Evolutionary conservation across 805 yeast genomes (phyloP), one percentile per base, ranked within the genome.

Genomic region (Saccharomyces paradoxus): DNA sequence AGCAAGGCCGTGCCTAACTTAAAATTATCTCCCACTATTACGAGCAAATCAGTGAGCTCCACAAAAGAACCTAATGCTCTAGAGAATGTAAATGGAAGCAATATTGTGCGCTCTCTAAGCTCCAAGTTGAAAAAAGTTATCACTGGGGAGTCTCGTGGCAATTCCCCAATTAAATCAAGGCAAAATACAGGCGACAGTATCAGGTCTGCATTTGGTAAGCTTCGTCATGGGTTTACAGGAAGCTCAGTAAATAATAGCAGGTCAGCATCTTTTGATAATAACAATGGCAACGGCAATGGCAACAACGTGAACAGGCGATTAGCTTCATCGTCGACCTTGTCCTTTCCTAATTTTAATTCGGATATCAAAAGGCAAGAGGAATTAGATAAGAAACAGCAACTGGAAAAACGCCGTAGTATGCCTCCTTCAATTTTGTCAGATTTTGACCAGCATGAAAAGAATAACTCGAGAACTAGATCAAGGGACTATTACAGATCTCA

Each of bases 131-230:
- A 58, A 41, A 61, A 50, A 31, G 57, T 57, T 3, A 49, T 61
- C 10, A 63, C 69, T 1, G 62, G 64, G 1, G 69, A 63, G 41
- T 51, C 52, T 29, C 27, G 56, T 1, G 52, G 52, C 8, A 49
- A 8, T 21, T 65, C 67, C 3, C 65, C 68, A 4, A 56, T 62
- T 8, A 57, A 58, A 50, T 59, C 65, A 2, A 55, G 65, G 21
- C 65, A 65, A 31, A 61, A 64, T 50, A 65, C 69, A 1, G 69
- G 68, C 3, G 66, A 54, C 10, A 60, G 66, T 29, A 58, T 60
- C 10, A 52, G 58, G 28, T 60, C 67, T 6, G 59, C 66, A 2
- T 58, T 62, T 30, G 56, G 54, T 14, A 53, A 58, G 2, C 48
- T 64, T 29, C 56, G 62, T 46, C 57, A 55, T 31, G 57, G 61